Evolutionary conservation across 2,329 filamentous ascomycete genomes (phyloP).

Genomic region (Trichoderma asperellum): DNA sequence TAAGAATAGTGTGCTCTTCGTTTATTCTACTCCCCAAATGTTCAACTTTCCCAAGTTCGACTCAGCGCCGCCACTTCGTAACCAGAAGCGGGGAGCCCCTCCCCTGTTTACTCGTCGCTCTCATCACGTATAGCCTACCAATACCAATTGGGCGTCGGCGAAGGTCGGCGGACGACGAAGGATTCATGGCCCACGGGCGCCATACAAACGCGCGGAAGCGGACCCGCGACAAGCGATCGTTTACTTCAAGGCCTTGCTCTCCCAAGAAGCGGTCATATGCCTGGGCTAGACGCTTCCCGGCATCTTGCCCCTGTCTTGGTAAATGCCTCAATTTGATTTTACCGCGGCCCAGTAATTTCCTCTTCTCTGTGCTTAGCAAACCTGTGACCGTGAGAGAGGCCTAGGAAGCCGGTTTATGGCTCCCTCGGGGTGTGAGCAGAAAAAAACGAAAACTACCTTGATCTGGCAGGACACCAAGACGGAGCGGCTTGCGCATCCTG

Average conservation of each 20-base stretch:
- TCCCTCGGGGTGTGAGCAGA: conserved; percentile 5
- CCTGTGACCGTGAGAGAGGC: background rate
- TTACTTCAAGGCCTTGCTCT: background rate
- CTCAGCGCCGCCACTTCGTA: background rate
- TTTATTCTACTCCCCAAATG: background rate
- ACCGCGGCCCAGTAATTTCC: conserved; percentile 7
- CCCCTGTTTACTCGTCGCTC: background rate
- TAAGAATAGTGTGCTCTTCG: conserved; percentile 7
- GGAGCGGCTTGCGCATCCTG: conserved; percentile 11
- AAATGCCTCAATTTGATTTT: conserved; percentile 24
- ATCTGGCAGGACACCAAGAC: conserved; percentile 22
- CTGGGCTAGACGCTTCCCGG: background rate
- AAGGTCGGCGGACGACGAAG: conserved; percentile 6
- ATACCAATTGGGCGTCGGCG: conserved; percentile 8
- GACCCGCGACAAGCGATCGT: conserved; percentile 31
- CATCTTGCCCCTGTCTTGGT: conserved; percentile 1
- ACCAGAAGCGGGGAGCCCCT: conserved; percentile 9
- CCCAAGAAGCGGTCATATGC: conserved; percentile 3
- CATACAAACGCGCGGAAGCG: conserved; percentile 28
- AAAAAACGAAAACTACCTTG: conserved; percentile 1
- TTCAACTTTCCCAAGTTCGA: background rate
- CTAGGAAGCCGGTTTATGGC: background rate
- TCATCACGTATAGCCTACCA: background rate
- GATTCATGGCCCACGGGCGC: background rate
- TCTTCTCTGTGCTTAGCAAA: background rate